These are phyloP conservation scores for Pisolithus tinctorius DNA, from an alignment of 768 basidiomycete genomes.

Conservation along the genomic window DNA sequence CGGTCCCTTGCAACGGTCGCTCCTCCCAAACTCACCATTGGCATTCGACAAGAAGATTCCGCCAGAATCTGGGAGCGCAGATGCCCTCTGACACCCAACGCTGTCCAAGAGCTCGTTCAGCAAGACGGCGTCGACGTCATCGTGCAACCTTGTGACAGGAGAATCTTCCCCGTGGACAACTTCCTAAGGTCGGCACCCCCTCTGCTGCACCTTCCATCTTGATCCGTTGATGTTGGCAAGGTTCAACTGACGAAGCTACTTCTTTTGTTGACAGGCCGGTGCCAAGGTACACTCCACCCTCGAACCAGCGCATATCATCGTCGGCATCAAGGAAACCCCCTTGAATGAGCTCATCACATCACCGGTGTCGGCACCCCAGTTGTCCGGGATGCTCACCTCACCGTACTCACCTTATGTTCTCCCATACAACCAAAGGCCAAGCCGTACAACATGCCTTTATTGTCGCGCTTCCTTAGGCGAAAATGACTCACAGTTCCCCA, in stretches of 20 bases:
- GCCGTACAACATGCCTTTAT: conserved; percentile 75
- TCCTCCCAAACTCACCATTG: conserved; percentile 34
- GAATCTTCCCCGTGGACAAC: conserved; percentile 62
- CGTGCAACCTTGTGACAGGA: conserved; percentile 67
- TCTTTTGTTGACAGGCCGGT: conserved; percentile 53
- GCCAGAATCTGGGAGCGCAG: conserved; percentile 82
- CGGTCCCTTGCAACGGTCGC: conserved; percentile 16
- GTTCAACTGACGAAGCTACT: not conserved
- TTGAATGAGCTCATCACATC: conserved; percentile 50
- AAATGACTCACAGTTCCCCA: conserved; percentile 4
- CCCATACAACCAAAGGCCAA: conserved; percentile 86
- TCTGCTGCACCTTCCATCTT: not conserved
- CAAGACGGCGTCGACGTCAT: conserved; percentile 57
- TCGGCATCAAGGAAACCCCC: conserved; percentile 89
- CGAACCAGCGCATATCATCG: conserved; percentile 59
- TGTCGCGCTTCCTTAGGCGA: conserved; percentile 54
- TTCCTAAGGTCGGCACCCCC: conserved; percentile 49
- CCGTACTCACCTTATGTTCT: conserved; percentile 86
- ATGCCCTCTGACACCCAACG: conserved; percentile 76
- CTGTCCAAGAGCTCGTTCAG: conserved; percentile 54
- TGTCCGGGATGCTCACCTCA: conserved; percentile 22
- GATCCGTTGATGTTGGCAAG: not conserved
- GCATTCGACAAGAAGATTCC: conserved; percentile 74
- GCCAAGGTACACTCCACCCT: conserved; percentile 57
- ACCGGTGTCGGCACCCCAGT: conserved; percentile 27